Conservation (phyloP, 140 eudicot genomes). For the Bidens hawaiensis region DNA sequence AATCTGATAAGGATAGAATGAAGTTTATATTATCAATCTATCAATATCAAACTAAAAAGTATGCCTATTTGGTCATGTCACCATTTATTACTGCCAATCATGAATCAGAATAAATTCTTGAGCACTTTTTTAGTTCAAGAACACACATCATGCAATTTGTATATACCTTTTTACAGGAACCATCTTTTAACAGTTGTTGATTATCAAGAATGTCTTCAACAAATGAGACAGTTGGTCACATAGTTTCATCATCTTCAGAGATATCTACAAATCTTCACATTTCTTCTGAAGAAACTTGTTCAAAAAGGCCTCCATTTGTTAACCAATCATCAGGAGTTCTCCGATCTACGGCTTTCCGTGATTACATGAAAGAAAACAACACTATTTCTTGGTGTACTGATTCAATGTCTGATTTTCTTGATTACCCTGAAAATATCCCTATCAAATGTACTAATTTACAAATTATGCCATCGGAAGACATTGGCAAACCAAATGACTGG, state of each 20-base stretch:
- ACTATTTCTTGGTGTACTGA: constrained; percentile 60
- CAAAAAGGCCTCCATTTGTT: constrained; percentile 49
- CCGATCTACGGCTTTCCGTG: constrained; percentile 59
- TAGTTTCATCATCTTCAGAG: constrained; percentile 70
- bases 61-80: not conserved
- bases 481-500: constrained; percentile 68
- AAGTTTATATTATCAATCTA: not conserved
- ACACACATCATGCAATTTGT: constrained; percentile 1
- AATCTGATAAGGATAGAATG: not conserved
- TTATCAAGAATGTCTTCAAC: constrained; percentile 46
- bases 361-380: constrained; percentile 47
- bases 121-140: not conserved
- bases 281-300: constrained; percentile 46
- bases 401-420: constrained; percentile 53
- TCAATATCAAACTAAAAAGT: not conserved
- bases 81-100: not conserved
- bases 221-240: constrained; percentile 68
- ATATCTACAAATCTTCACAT: constrained; percentile 63
- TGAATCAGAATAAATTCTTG: not conserved
- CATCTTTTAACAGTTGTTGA: constrained; percentile 19
- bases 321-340: constrained; percentile 60
- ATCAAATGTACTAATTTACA: constrained; percentile 41
- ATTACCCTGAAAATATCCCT: constrained; percentile 41
- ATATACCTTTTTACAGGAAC: constrained; percentile 13
- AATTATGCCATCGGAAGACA: constrained; percentile 47